phyloP scores from a whole-genome alignment of 2,329 filamentous ascomycete species.

The Magnaporthiopsis rhizophila region DNA sequence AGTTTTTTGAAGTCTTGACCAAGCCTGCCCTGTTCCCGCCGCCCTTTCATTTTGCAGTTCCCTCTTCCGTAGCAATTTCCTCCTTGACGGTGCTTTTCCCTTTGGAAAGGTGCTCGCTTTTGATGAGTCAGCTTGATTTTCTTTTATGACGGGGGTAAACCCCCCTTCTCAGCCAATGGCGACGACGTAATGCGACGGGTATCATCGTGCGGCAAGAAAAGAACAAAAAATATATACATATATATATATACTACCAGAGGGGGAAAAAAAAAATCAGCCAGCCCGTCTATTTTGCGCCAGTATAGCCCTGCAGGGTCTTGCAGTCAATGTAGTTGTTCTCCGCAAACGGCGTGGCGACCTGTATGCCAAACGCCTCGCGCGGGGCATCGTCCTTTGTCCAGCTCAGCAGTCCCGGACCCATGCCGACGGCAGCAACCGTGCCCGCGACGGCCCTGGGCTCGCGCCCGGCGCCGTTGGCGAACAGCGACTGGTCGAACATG shows the following conservation, averaged over 20 bases:
- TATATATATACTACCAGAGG: neutral
- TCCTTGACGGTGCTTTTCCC: no score
- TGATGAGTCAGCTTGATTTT: no score
- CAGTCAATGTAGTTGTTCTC: constrained; percentile 25
- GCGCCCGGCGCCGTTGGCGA: constrained; percentile 11
- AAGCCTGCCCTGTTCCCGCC: no score
- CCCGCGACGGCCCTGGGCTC: constrained; percentile 19
- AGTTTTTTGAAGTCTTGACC: no score
- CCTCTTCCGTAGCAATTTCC: no score
- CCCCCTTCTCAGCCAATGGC: no score
- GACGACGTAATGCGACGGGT: neutral
- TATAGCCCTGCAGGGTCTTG: constrained; percentile 19
- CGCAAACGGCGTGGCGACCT: constrained; percentile 24
- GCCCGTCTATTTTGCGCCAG: neutral
- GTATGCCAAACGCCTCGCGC: constrained; percentile 19
- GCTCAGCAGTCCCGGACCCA: constrained; percentile 14
- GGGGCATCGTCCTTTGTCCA: constrained; percentile 8
- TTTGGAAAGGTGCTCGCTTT: no score
- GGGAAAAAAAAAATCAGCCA: no score
- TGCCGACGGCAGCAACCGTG: constrained; percentile 15
- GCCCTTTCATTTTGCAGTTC: no score
- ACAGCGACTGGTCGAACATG: constrained; percentile 23
- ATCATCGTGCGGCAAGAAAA: neutral
- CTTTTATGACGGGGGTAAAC: no score
- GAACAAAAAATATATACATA: neutral